Evolutionary conservation across 192 early-diverging fungal species (phyloP).

Genomic region (Gamsiella multidivaricata): DNA sequence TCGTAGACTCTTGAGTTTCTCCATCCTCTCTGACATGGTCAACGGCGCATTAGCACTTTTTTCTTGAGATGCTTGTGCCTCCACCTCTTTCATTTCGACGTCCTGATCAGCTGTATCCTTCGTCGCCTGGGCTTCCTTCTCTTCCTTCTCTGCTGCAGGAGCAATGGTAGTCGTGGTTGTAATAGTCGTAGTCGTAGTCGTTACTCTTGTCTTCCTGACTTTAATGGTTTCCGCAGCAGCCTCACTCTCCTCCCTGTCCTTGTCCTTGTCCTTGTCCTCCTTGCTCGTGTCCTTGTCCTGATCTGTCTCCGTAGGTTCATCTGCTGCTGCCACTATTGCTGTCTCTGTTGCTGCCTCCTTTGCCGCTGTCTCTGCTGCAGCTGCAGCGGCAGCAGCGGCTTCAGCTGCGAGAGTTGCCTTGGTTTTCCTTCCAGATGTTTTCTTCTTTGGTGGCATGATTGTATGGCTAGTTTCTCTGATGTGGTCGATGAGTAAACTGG

Average conservation of each 20-base stretch:
- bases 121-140: neutral
- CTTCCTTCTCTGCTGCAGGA: neutral
- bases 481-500: too few species aligned
- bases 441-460: slow-evolving; percentile 41
- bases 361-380: neutral
- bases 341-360: neutral
- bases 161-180: neutral
- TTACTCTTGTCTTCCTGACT: neutral
- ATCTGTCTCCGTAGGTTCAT: neutral
- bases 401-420: slow-evolving; percentile 23
- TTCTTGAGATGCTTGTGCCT: neutral
- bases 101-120: neutral
- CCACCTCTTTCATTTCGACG: neutral
- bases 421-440: slow-evolving; percentile 21
- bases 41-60: neutral
- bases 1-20: slow-evolving; percentile 42
- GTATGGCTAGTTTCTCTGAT: neutral
- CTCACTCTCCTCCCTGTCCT: neutral
- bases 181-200: slow-evolving; percentile 6
- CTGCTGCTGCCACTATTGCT: neutral
- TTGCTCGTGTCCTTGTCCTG: neutral
- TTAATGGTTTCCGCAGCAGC: slow-evolving; percentile 3
- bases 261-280: neutral
- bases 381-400: slow-evolving; percentile 11
- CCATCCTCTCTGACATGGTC: slow-evolving; percentile 47